phyloP scores from a whole-genome alignment of 2,329 filamentous ascomycete genomes.

The Fusarium albidum region DNA sequence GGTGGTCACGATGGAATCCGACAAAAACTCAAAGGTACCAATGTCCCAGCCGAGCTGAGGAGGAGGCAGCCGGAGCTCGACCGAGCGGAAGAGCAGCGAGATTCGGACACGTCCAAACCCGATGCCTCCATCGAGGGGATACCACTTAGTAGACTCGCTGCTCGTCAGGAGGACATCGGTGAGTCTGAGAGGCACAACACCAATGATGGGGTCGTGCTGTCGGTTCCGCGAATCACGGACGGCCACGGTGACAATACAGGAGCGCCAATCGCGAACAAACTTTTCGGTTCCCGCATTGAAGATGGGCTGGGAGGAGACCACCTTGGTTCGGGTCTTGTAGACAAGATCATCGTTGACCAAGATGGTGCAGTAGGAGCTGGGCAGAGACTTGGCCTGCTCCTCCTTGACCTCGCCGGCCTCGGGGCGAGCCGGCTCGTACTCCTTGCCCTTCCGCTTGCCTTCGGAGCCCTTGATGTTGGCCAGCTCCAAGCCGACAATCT shows the following conservation, averaged over 20 bases:
- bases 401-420: conserved; percentile 86
- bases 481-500: conserved; percentile 95
- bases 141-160: conserved; percentile 90
- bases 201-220: conserved; percentile 93
- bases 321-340: conserved; percentile 95
- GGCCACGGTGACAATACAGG: conserved; percentile 83
- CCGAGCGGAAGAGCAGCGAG: conserved; percentile 86
- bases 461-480: conserved; percentile 86
- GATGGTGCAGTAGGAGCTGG: conserved; percentile 94
- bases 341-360: conserved; percentile 86
- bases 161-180: conserved; percentile 87
- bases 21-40: conserved; percentile 89
- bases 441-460: conserved; percentile 81
- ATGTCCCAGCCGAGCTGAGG: conserved; percentile 92
- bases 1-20: conserved; percentile 71
- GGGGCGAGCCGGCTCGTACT: conserved; percentile 87
- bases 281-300: conserved; percentile 96
- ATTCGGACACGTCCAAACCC: conserved; percentile 91
- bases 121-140: conserved; percentile 93
- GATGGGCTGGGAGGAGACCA: conserved; percentile 92
- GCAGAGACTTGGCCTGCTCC: conserved; percentile 80
- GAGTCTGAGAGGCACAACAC: conserved; percentile 87
- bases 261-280: conserved; percentile 94
- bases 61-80: conserved; percentile 86
- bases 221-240: conserved; percentile 89